Evolutionary conservation across 139 green algal genomes (phyloP).

Genomic region (Picochlorum costavermella): DNA sequence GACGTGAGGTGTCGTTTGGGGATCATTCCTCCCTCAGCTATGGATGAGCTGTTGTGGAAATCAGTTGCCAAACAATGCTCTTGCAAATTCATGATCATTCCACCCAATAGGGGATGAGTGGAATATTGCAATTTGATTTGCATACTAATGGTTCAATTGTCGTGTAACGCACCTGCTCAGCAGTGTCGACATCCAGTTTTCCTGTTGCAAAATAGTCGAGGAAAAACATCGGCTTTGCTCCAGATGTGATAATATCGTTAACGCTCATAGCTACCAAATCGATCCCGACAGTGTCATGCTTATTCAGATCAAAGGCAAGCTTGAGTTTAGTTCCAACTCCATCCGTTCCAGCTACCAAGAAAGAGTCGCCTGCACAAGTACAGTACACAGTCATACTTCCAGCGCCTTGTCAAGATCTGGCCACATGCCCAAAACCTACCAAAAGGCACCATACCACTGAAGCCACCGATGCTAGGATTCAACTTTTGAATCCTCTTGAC

Average conservation of each 20-base stretch:
- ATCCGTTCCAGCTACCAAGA: slow-evolving; percentile 92
- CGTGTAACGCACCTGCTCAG: slow-evolving; percentile 59
- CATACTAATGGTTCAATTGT: neutral
- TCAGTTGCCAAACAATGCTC: slow-evolving; percentile 12
- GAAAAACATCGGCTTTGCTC: slow-evolving; percentile 96
- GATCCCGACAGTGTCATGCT: slow-evolving; percentile 95
- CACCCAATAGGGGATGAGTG: slow-evolving; percentile 4
- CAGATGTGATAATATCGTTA: slow-evolving; percentile 93
- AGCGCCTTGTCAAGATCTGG: neutral
- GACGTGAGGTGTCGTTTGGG: slow-evolving; percentile 17
- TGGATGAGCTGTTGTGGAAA: slow-evolving; percentile 15
- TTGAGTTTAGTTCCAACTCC: slow-evolving; percentile 98
- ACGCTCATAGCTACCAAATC: slow-evolving; percentile 96
- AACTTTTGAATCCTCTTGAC: slow-evolving; percentile 88
- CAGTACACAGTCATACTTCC: neutral
- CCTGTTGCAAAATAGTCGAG: slow-evolving; percentile 95
- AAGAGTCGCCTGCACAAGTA: slow-evolving; percentile 67
- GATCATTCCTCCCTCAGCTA: slow-evolving; percentile 32
- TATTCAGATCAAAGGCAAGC: slow-evolving; percentile 91
- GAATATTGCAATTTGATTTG: slow-evolving; percentile 10
- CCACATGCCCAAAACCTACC: slow-evolving; percentile 32
- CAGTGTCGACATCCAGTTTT: slow-evolving; percentile 85
- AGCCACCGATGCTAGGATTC: slow-evolving; percentile 88
- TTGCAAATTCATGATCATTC: neutral
- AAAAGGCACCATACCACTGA: slow-evolving; percentile 92